phyloP scores from a whole-genome alignment of 202 grass and related monocot genomes.

The Setaria italica region DNA sequence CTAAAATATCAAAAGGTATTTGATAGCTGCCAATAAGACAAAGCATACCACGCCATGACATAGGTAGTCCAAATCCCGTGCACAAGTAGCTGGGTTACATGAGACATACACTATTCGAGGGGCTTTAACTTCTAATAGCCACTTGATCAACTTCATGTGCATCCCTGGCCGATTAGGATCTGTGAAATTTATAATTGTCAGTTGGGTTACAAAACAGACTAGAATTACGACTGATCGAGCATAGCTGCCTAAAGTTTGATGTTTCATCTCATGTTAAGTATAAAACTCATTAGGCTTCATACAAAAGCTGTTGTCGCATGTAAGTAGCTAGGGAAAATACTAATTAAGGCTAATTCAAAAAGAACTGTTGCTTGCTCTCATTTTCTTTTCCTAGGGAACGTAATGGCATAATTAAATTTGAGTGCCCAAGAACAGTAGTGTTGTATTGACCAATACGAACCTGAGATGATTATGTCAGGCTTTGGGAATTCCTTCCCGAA shows the following conservation, averaged over 20 bases:
- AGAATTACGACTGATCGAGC: constrained; percentile 11
- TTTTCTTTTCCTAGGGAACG: neutral
- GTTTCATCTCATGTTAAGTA: neutral
- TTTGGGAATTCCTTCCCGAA: constrained; percentile 91
- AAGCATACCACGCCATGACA: constrained; percentile 85
- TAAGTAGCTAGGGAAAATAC: constrained; percentile 28
- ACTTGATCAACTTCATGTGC: constrained; percentile 97
- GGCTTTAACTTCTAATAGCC: constrained; percentile 86
- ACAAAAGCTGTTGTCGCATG: constrained; percentile 1
- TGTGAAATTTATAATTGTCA: constrained; percentile 58
- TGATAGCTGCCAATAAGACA: neutral
- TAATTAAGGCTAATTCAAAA: constrained; percentile 12
- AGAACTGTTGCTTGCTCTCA: neutral
- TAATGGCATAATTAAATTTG: constrained; percentile 26
- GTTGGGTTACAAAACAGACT: constrained; percentile 8
- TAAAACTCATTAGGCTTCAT: neutral
- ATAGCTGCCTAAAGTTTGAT: neutral
- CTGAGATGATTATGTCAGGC: constrained; percentile 92
- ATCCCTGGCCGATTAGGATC: constrained; percentile 95
- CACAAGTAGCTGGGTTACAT: constrained; percentile 91
- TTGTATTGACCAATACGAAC: constrained; percentile 47
- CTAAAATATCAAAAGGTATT: constrained; percentile 11
- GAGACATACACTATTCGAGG: constrained; percentile 83
- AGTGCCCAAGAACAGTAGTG: constrained; percentile 12
- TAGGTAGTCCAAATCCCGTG: constrained; percentile 90